Conservation (phyloP, 331 rosid genomes). For the Rhamnella rubrinervis region DNA sequence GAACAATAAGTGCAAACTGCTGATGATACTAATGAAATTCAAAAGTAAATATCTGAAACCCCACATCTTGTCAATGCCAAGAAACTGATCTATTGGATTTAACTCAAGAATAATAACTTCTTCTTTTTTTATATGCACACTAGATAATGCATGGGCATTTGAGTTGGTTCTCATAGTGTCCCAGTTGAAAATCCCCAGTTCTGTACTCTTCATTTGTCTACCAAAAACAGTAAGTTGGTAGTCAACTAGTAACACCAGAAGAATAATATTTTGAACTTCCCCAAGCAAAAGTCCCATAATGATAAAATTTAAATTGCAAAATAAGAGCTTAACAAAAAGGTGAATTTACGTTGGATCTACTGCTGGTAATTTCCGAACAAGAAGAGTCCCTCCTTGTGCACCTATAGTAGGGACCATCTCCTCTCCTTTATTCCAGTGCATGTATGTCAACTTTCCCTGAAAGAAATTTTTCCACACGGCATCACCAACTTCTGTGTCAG, state of each 20-base stretch:
- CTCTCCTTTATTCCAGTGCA: constrained; percentile 73
- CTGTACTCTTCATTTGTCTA: no score
- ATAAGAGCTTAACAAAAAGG: constrained; percentile 11
- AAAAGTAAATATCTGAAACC: not conserved
- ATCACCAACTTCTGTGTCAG: constrained; percentile 41
- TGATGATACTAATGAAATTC: not conserved
- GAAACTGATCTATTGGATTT: not conserved
- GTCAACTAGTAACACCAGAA: not conserved
- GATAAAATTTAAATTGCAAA: constrained; percentile 19
- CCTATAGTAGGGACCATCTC: constrained; percentile 73
- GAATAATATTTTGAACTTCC: not conserved
- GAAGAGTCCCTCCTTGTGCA: constrained; percentile 61
- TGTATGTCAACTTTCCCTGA: constrained; percentile 62
- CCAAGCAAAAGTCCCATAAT: constrained; percentile 10
- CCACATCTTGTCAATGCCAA: not conserved
- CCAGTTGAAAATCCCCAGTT: not conserved
- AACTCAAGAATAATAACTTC: not conserved
- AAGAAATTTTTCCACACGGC: constrained; percentile 47
- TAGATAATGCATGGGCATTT: not conserved
- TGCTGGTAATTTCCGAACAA: constrained; percentile 66
- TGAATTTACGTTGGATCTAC: constrained; percentile 58
- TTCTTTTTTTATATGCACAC: not conserved
- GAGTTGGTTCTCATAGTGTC: not conserved
- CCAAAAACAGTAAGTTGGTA: no score
- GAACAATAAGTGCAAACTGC: not conserved